Base-by-base conservation (phyloP, 805 yeast species). In the Zygoascus bituminiphila region DNA sequence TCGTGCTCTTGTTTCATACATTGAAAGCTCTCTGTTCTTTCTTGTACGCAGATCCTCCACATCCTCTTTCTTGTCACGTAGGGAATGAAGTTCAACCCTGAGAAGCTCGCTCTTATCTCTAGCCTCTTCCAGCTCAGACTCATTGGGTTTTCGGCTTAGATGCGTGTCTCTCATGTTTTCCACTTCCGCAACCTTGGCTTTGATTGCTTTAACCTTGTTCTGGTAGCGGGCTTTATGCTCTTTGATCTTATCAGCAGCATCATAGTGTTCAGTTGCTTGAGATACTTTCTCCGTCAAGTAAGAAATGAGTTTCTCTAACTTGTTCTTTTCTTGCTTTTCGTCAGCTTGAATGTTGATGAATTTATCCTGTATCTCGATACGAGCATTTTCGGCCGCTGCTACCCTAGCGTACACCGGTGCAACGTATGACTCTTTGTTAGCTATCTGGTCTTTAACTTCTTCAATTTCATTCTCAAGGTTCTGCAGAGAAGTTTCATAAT, bases 401-500 rank as follows among this genome's bases (percentile, higher is more conserved):
- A 20, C 22, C 17, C 39, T 36, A 12, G 39, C 39, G 17, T 36
- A 15, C 19, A 36, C 22, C 4, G 39, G 20, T 12, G 39, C 39
- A 14, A 19, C 22, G 7, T 36, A 15, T 8, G 10, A 8, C 39
- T 36, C 22, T 36, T 36, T 36, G 21, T 17, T 20, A 4, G 39
- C 14, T 4, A 36, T 33, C 14, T 36, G 19, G 7, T 48, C 53
- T 50, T 66, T 64, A 14, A 58, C 58, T 2, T 44, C 45, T 9
- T 58, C 55, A 26, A 67, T 58, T 23, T 62, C 61, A 4, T 50
- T 53, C 38, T 64, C 66, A 15, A 59, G 47, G 2, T 24, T 42
- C n/a, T 14, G 2, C 29, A 15, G 26, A 29, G 45, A 4, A 7
- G 15, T 12, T 31, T 48, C 24, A 25, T 24, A n/a, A 17, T 29